Percentiles rank a stretch among this genome's conserved stretches.
phyloP scores from a whole-genome alignment of 805 yeast species.

The Candida corydali region DNA sequence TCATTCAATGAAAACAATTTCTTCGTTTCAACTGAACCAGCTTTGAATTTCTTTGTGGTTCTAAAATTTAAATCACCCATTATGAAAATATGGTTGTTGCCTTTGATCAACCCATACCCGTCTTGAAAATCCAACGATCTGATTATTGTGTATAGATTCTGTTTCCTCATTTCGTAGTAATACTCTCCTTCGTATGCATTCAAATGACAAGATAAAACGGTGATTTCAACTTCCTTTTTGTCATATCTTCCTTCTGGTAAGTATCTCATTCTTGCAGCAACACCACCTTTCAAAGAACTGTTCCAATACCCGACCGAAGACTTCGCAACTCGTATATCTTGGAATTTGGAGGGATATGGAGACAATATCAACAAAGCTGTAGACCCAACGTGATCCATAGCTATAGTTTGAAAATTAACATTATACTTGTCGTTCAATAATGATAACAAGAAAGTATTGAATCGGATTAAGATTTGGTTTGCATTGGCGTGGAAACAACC shows the following conservation, averaged over 20 bases:
- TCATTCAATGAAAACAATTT: slow-evolving; percentile 22
- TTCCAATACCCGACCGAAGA: slow-evolving; percentile 53
- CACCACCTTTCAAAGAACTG: slow-evolving; percentile 74
- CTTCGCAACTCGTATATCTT: slow-evolving; percentile 22
- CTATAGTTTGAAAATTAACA: slow-evolving; percentile 37
- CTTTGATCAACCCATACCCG: slow-evolving; percentile 49
- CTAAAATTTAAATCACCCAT: slow-evolving; percentile 89
- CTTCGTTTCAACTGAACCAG: slow-evolving; percentile 8
- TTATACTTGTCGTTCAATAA: slow-evolving; percentile 33
- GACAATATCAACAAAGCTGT: slow-evolving; percentile 51
- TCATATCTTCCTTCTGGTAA: slow-evolving; percentile 16
- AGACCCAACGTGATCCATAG: slow-evolving; percentile 50
- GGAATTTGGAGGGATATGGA: slow-evolving; percentile 33
- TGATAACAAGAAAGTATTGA: slow-evolving; percentile 32
- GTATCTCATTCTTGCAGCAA: slow-evolving; percentile 50
- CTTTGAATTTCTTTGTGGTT: slow-evolving; percentile 27
- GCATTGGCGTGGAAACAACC: slow-evolving; percentile 43
- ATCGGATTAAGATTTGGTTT: slow-evolving; percentile 28
- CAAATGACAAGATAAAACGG: slow-evolving; percentile 70
- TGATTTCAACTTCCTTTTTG: slow-evolving; percentile 32
- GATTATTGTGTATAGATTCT: slow-evolving; percentile 47
- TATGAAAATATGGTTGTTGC: slow-evolving; percentile 57
- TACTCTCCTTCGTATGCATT: slow-evolving; percentile 71
- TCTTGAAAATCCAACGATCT: slow-evolving; percentile 56
- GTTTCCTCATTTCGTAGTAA: slow-evolving; percentile 46